phyloP scores from a whole-genome alignment of 179 eudicot species.

The Drosera spatulata region DNA sequence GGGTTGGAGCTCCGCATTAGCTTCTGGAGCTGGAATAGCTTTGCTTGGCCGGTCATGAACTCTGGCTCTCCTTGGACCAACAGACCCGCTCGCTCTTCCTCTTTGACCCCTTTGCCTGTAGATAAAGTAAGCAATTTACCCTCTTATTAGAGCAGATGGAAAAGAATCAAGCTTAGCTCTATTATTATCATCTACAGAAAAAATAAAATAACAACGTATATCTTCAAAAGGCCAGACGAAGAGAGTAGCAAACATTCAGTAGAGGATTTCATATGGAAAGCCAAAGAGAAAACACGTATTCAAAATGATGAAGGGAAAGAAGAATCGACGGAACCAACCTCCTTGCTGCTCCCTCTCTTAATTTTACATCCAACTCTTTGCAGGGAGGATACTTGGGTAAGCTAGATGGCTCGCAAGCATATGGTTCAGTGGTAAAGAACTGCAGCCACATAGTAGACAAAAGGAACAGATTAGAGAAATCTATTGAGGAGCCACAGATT shows the following conservation, averaged over 20 bases:
- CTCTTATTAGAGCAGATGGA: background rate
- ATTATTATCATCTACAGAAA: too few species aligned
- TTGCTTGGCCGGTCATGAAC: conserved; percentile 44
- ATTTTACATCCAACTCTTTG: conserved; percentile 79
- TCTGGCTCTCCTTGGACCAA: conserved; percentile 44
- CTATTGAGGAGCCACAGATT: background rate
- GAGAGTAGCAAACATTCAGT: background rate
- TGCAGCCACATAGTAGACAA: conserved; percentile 13
- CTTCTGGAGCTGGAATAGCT: conserved; percentile 79
- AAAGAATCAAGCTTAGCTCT: too few species aligned
- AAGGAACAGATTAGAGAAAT: background rate
- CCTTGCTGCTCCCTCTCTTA: conserved; percentile 76
- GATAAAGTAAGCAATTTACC: background rate
- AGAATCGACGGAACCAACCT: conserved; percentile 22
- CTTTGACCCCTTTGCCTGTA: conserved; percentile 51
- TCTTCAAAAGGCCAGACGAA: background rate
- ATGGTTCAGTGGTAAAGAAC: conserved; percentile 80
- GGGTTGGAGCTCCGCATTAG: conserved; percentile 83
- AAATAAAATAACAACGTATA: too few species aligned
- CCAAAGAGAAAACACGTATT: background rate
- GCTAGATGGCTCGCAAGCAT: conserved; percentile 77
- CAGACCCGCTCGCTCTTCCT: conserved; percentile 35
- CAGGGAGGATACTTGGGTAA: conserved; percentile 93
- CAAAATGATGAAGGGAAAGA: background rate
- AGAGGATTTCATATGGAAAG: background rate